These are phyloP conservation scores for Viridothelium virens DNA, from an alignment of 495 filamentous ascomycete species.

Conservation along the genomic window DNA sequence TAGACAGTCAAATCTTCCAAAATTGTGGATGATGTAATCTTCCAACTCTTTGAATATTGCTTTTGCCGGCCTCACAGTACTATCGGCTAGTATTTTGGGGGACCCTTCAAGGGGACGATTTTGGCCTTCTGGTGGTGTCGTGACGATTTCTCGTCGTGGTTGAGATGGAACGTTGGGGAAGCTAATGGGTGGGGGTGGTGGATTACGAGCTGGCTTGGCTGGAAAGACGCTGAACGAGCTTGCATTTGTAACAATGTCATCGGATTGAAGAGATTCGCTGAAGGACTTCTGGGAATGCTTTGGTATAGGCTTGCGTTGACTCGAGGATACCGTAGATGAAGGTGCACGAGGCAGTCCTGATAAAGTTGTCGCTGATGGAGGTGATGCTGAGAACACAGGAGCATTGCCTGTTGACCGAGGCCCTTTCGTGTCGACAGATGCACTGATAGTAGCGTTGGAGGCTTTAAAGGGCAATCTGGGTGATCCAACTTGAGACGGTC, in stretches of 20 bases:
- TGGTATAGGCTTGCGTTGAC: conserved; percentile 8
- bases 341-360: neutral
- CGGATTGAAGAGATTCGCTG: neutral
- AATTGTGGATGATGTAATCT: conserved; percentile 61
- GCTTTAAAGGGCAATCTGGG: neutral
- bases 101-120: conserved; percentile 7
- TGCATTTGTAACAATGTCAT: neutral
- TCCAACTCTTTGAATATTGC: conserved; percentile 58
- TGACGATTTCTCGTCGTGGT: neutral
- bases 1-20: conserved; percentile 61
- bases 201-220: conserved; percentile 20
- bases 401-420: neutral
- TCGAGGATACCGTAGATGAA: neutral
- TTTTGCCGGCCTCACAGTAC: neutral
- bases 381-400: conserved; percentile 2
- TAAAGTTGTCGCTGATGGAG: neutral
- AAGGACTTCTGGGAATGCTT: neutral
- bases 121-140: conserved; percentile 22
- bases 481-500: conserved; percentile 6
- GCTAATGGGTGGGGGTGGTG: conserved; percentile 26
- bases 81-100: conserved; percentile 17
- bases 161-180: neutral
- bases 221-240: conserved; percentile 14
- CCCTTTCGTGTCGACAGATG: neutral
- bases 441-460: neutral